A percentile compares a stretch with the other conserved stretches of the same genome.
Conservation (phyloP, 768 basidiomycete genomes). For the Collybiopsis luxurians region DNA sequence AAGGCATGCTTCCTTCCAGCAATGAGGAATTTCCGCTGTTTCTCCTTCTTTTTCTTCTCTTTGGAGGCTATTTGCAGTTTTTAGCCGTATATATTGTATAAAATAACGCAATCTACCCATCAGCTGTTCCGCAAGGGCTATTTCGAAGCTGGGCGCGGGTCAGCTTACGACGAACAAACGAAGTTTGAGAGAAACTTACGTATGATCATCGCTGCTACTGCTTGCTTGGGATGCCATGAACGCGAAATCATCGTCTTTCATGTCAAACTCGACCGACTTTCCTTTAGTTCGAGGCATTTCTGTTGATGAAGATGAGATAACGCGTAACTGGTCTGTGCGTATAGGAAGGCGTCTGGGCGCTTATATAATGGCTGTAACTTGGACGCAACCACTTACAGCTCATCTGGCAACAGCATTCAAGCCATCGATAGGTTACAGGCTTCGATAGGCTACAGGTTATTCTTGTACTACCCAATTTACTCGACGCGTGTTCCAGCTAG, state of each 20-base stretch:
- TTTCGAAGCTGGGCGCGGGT: background rate
- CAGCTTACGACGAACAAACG: background rate
- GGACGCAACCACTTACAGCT: background rate
- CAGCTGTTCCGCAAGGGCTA: background rate
- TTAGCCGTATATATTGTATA: background rate
- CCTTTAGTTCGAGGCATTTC: background rate
- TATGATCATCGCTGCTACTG: slow-evolving; percentile 1
- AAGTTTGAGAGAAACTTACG: background rate
- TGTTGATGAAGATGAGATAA: background rate
- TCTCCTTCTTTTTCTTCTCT: slow-evolving; percentile 7
- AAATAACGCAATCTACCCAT: background rate
- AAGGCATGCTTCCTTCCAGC: background rate
- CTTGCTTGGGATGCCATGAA: slow-evolving; percentile 2
- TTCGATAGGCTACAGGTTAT: too few species aligned
- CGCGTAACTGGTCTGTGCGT: background rate
- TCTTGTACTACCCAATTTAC: too few species aligned
- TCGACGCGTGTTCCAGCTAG: too few species aligned
- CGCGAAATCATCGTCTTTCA: background rate
- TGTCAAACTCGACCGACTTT: background rate
- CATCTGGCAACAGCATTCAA: too few species aligned
- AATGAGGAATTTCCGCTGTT: background rate
- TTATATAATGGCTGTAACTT: too few species aligned
- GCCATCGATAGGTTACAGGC: too few species aligned
- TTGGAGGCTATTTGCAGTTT: background rate
- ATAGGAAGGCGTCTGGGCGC: too few species aligned